Evolutionary conservation across 176 grass and related monocot species (phyloP).

Genomic region (Olyra latifolia): DNA sequence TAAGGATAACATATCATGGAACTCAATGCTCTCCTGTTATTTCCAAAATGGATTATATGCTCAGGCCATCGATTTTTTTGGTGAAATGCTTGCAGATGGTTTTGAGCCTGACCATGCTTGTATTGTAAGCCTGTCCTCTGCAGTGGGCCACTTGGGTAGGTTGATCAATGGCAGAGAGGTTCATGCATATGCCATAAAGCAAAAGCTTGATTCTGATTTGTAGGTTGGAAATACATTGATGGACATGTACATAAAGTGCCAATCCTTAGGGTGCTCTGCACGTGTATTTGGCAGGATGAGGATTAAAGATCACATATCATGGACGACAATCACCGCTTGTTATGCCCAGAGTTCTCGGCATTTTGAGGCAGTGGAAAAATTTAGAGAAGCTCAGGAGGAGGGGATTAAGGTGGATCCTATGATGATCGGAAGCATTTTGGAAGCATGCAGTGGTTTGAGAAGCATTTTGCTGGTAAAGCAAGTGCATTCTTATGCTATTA

Average conservation of each 20-base stretch:
- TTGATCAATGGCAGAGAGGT: constrained; percentile 57
- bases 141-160: constrained; percentile 60
- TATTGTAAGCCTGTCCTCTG: constrained; percentile 68
- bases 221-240: constrained; percentile 83
- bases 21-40: constrained; percentile 81
- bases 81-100: constrained; percentile 47
- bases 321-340: constrained; percentile 66
- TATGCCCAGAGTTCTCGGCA: constrained; percentile 58
- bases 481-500: constrained; percentile 69
- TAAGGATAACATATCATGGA: constrained; percentile 86
- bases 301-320: constrained; percentile 73
- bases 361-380: constrained; percentile 58
- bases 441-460: constrained; percentile 56
- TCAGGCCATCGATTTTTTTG: constrained; percentile 52
- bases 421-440: constrained; percentile 86
- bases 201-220: constrained; percentile 57
- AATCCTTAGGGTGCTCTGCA: constrained; percentile 34
- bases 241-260: constrained; percentile 89
- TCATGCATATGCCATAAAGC: constrained; percentile 84
- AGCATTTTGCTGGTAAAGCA: constrained; percentile 51
- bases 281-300: constrained; percentile 59
- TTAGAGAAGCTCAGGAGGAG: constrained; percentile 43
- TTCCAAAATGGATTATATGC: constrained; percentile 68
- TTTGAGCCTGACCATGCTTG: constrained; percentile 71
- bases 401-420: constrained; percentile 65